Conservation (phyloP, 257 asterid species). For the Rhazya stricta region DNA sequence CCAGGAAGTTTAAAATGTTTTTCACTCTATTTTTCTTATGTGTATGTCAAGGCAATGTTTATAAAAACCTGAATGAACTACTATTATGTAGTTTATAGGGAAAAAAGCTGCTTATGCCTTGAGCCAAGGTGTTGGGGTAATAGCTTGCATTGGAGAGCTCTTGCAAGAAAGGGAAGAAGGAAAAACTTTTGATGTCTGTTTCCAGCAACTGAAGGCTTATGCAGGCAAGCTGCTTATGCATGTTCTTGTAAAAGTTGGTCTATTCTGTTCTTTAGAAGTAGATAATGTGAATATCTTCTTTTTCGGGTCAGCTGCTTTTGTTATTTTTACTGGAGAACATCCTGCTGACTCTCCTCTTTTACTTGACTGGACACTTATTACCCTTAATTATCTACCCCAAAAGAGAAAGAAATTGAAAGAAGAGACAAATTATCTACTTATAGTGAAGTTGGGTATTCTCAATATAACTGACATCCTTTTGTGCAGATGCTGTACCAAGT, state of each 20-base stretch:
- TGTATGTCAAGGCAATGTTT: constrained; percentile 16
- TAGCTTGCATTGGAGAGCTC: constrained; percentile 97
- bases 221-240: constrained; percentile 41
- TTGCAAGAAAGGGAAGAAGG: constrained; percentile 92
- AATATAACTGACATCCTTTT: constrained; percentile 1
- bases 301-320: background rate
- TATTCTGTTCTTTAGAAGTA: background rate
- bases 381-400: background rate
- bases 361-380: background rate
- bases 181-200: constrained; percentile 93
- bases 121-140: constrained; percentile 81
- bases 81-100: constrained; percentile 69
- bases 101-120: constrained; percentile 97
- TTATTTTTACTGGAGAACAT: background rate
- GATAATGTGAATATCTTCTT: background rate
- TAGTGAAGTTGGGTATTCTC: background rate
- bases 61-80: constrained; percentile 22
- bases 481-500: constrained; percentile 80
- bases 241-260: background rate
- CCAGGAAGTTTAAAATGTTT: background rate
- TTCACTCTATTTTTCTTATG: background rate
- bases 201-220: constrained; percentile 78
- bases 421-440: background rate
- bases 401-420: background rate
- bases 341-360: constrained; percentile 5